phyloP scores from a whole-genome alignment of 75 land plant species.

The Pinus albicaulis region DNA sequence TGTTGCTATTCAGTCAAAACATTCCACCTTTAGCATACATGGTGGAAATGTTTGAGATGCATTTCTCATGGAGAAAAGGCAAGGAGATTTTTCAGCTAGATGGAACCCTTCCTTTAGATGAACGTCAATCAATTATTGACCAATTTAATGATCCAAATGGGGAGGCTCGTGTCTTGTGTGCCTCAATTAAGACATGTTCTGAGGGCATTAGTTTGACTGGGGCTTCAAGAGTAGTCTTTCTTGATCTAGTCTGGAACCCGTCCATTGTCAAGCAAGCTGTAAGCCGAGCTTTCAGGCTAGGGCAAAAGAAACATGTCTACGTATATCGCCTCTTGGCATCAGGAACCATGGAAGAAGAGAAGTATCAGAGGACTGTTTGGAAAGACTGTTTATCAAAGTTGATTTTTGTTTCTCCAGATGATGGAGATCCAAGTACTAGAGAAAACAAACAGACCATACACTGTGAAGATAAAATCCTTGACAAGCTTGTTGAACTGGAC shows the following conservation, averaged over 20 bases:
- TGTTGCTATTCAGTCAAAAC: constrained; percentile 72
- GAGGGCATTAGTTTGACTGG: constrained; percentile 85
- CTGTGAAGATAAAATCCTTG: constrained; percentile 43
- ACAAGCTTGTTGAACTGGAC: constrained; percentile 24
- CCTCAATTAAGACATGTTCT: constrained; percentile 73
- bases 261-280: constrained; percentile 79
- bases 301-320: constrained; percentile 72
- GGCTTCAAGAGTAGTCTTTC: constrained; percentile 82
- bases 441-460: neutral
- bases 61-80: constrained; percentile 60
- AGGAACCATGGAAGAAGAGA: constrained; percentile 49
- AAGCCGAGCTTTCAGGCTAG: constrained; percentile 78
- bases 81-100: constrained; percentile 62
- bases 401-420: constrained; percentile 40
- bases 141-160: constrained; percentile 49
- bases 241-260: constrained; percentile 90
- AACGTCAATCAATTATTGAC: constrained; percentile 47
- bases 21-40: constrained; percentile 52
- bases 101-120: constrained; percentile 38
- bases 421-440: neutral
- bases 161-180: constrained; percentile 56
- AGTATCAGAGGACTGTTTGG: constrained; percentile 43
- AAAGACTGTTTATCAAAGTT: constrained; percentile 60
- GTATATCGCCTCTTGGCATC: constrained; percentile 63
- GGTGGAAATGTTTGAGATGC: constrained; percentile 26